Evolutionary conservation across 1,139 yeast genomes (phyloP), one percentile per base, ranked within the genome.

Genomic region (Yamadazyma conglobata): DNA sequence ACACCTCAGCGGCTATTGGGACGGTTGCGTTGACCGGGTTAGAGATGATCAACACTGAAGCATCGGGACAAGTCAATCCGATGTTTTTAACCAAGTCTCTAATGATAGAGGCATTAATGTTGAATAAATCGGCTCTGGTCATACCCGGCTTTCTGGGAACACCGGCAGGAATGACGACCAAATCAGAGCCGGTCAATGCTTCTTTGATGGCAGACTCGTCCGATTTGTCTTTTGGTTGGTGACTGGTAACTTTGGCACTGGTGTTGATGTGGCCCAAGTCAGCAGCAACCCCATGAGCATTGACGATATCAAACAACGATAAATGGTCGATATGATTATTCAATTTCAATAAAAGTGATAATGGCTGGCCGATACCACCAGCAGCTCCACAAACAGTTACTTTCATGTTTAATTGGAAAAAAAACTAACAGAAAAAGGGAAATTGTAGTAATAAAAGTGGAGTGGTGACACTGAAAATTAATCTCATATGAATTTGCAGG

Each of bases 341-440:
- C 33, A 78, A 59, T 51, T 81, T 79, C 43, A 80, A 62, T 38
- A 81, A 62, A 34, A 81, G 60, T 2, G 88, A 80, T 28, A 81
- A 64, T 22, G 88, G 87, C 54, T 80, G 88, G 28, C 89, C 89
- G 49, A 81, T 80, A 42, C 89, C 89, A 42, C 89, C 88, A 30
- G 87, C 83, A 27, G 88, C 88, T 41, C 89, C 88, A 45, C 82
- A 68, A 40, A 81, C 83, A 33, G 87, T 73, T 37, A 79, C 87
- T 63, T 79, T 79, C 33, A 77, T 77, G 76, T n/a, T n/a, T n/a
- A 7, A 11, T 24, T 24, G 26, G 13, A 17, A 25, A 25, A 25
- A 25, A 18, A 17, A 4, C 16, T 6, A 6, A 5, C 5, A 5
- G 10, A 19, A 17, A 17, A 17, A 22, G 13, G 27, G 27, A 25